Evolutionary conservation across 2,329 filamentous ascomycete genomes (phyloP).

Genomic region (Apiospora phragmitis): DNA sequence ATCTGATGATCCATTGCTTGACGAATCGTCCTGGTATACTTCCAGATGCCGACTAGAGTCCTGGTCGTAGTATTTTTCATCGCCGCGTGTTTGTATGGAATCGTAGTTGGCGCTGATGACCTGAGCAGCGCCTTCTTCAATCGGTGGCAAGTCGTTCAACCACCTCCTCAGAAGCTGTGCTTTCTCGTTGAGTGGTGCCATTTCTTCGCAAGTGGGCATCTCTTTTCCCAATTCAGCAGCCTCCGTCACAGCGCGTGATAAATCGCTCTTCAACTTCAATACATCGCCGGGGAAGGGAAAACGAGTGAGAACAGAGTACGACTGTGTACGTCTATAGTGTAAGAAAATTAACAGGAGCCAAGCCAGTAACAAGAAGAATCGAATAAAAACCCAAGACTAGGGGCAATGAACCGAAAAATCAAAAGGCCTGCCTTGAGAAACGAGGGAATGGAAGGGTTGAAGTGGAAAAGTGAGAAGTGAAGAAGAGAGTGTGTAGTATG

Average conservation of each 20-base stretch:
- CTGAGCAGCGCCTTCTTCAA: slow-evolving; percentile 3
- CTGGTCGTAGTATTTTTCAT: background rate
- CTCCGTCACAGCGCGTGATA: background rate
- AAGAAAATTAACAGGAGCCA: slow-evolving; percentile 5
- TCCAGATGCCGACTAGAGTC: background rate
- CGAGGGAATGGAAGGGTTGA: slow-evolving; percentile 10
- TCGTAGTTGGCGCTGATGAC: background rate
- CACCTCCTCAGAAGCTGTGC: background rate
- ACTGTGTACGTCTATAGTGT: background rate
- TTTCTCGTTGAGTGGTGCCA: slow-evolving; percentile 9
- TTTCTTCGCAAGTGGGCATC: background rate
- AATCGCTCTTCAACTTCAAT: background rate
- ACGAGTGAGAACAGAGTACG: slow-evolving; percentile 3
- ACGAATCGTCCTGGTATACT: background rate
- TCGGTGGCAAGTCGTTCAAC: slow-evolving; percentile 4
- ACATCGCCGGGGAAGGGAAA: background rate
- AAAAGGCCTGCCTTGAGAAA: slow-evolving; percentile 13
- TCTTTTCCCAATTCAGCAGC: background rate
- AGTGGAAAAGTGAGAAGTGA: slow-evolving; percentile 7
- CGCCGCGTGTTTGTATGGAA: background rate
- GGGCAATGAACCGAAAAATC: background rate
- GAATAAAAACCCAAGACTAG: slow-evolving; percentile 10
- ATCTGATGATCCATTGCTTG: background rate
- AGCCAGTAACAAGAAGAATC: background rate
- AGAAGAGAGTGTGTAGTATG: slow-evolving; percentile 6